Evolutionary conservation across 73 alveolate genomes (phyloP).

Genomic region (Breviolum minutum): DNA sequence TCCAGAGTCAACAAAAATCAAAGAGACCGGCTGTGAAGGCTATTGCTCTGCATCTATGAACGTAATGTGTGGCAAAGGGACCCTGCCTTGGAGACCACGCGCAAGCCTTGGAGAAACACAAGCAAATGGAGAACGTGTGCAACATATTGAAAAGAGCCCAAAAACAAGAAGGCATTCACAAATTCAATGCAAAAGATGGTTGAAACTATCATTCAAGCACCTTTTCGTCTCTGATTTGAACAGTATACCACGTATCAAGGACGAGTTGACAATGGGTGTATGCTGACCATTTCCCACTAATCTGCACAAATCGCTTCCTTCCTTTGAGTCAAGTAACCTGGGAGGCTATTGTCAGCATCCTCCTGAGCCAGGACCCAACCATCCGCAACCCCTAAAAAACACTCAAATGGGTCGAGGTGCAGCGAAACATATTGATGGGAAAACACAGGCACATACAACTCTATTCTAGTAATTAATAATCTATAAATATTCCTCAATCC

Average conservation of each 20-base stretch:
- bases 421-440: neutral
- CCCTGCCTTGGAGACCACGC: slow-evolving; percentile 11
- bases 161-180: too few relatives aligned
- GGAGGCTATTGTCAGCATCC: slow-evolving; percentile 26
- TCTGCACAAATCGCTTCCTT: neutral
- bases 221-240: neutral
- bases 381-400: too few relatives aligned
- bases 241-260: neutral
- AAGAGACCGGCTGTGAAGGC: too few relatives aligned
- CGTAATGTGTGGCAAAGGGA: too few relatives aligned
- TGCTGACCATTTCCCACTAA: too few relatives aligned
- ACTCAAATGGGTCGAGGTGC: too few relatives aligned
- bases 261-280: too few relatives aligned
- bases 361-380: neutral
- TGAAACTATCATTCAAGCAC: too few relatives aligned
- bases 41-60: too few relatives aligned
- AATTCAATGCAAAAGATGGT: too few relatives aligned
- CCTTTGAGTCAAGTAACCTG: neutral
- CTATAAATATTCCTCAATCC: neutral
- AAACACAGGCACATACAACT: neutral
- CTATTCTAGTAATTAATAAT: neutral
- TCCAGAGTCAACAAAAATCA: too few relatives aligned
- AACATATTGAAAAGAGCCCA: too few relatives aligned
- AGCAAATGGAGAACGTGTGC: neutral
- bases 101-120: neutral